Conservation (phyloP, 1,284 basidiomycete species). For the Leccinum solheimii region DNA sequence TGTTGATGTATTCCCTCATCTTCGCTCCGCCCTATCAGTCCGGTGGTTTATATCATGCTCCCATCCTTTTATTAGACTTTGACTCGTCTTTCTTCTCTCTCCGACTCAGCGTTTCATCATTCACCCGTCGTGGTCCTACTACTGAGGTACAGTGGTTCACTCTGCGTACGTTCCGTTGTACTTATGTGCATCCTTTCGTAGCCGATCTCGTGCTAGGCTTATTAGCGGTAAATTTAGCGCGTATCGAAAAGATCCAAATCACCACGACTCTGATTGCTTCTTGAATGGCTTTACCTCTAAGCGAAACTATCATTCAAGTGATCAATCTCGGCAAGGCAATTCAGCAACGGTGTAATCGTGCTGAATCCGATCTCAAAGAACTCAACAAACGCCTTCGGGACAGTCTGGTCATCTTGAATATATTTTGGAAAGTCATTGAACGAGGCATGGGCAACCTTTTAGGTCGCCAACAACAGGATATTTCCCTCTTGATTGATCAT, state of each 20-base stretch:
- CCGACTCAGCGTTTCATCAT: background rate
- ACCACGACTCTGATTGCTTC: background rate
- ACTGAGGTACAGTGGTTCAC: background rate
- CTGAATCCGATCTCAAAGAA: background rate
- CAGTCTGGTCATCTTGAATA: background rate
- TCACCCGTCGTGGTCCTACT: background rate
- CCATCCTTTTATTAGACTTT: background rate
- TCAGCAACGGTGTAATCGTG: background rate
- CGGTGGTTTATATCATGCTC: background rate
- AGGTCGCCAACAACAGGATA: background rate
- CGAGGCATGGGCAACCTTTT: background rate
- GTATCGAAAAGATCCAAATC: background rate
- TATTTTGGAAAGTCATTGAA: background rate
- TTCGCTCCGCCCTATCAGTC: no score
- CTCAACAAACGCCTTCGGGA: background rate
- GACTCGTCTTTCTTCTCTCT: background rate
- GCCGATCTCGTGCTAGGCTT: no score
- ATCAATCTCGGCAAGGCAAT: background rate
- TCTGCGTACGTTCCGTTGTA: background rate
- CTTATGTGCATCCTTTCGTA: background rate
- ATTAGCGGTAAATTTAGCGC: no score
- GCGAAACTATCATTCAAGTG: background rate
- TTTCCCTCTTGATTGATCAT: background rate
- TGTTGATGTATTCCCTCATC: no score
- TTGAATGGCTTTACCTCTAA: background rate